Base-by-base conservation (phyloP, 495 filamentous ascomycete species). In the Neurospora africana region DNA sequence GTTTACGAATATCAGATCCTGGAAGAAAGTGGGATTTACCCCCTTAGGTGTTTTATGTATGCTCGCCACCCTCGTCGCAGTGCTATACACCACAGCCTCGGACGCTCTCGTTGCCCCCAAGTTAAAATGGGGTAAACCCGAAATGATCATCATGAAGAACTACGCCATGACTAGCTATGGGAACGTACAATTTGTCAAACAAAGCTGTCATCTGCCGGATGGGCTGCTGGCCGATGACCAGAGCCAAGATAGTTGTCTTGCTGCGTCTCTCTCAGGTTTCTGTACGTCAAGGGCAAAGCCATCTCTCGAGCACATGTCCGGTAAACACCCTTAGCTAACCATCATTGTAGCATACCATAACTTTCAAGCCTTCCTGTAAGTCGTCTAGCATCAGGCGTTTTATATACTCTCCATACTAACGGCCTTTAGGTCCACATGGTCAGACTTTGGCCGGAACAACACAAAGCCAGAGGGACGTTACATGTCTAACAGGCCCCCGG, bases 1-100 rank as follows among this genome's bases (percentile, higher is more conserved):
- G 78, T 83, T 93, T 65, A 91, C 89, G 0, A 88, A 92, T 71
- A 89, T 83, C 82, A 82, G 88, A 74, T 84, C 84, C 17, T 79
- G 93, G 21, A 84, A 85, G 27, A 88, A 89, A 74, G 89, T 89
- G 2, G 89, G 81, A 0, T 70, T 87, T 11, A 88, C 89, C 4
- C 73, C 89, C 2, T 79, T 93, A 19, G 91, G 91, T 0, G 68
- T 79, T 0, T 77, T 92, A 4, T 83, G 88, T 0, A 75, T 93
- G 70, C 78, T 86, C 37, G 88, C 86, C 3, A 86, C 91, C 0
- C 58, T 93, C 33, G 83, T 87, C 3, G 87, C 89, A 10, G 88
- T 90, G 81, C 79, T 93, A 9, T 94, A 93, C 75, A 92, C 91
- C 2, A 91, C 91, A 9, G 91, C 91, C 0, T 89, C 90, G 0